Percentiles rank a stretch among this genome's conserved stretches.
phyloP scores from a whole-genome alignment of 139 green algal species.

The Haematococcus sp. region DNA sequence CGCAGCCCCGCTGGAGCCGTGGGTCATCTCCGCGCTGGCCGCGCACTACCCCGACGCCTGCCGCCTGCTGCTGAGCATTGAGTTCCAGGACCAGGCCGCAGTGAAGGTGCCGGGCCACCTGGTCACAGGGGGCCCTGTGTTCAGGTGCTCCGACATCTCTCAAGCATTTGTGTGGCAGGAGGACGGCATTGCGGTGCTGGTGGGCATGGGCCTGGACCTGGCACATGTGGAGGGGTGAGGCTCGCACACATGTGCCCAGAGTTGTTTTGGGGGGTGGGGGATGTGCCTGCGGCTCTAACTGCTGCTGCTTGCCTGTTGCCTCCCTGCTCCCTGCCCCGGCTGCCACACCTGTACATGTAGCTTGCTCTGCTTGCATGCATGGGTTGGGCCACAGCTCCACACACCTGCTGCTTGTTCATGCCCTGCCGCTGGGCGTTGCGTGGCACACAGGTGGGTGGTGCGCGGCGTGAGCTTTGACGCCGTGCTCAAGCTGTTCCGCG shows the following conservation, averaged over 20 bases:
- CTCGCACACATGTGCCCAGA: no score
- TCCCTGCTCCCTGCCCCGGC: no score
- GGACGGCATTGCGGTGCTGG: conserved; percentile 7
- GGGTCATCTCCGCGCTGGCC: conserved; percentile 3
- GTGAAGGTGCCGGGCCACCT: conserved; percentile 10
- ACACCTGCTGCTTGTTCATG: no score
- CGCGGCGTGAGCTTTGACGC: conserved; percentile 11
- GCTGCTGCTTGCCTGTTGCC: no score
- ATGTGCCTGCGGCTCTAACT: no score
- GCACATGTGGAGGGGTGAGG: conserved; percentile 4
- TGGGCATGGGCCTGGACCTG: conserved; percentile 5
- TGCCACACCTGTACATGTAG: no score
- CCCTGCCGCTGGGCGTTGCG: no score
- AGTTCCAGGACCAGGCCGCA: conserved; percentile 2
- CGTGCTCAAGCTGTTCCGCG: conserved; percentile 13
- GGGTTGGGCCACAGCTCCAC: no score
- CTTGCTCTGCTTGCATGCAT: no score
- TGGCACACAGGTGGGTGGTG: conserved; percentile 7
- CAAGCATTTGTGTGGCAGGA: conserved; percentile 14
- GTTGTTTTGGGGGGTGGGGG: no score
- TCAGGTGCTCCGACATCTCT: not conserved
- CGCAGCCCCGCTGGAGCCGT: conserved; percentile 2
- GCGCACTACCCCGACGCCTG: conserved; percentile 13
- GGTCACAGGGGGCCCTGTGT: not conserved
- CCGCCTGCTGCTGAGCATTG: conserved; percentile 11